Conservation (phyloP, 176 grass and related monocot species). For the sorghum (Sorghum bicolor) region Sorghum_bicolor_NCBIv3 NC_012871.2:74365501-74366000, state of each 20-base stretch:
- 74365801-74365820: neutral
- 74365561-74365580: conserved; percentile 31
- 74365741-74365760: neutral
- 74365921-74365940: too few relatives aligned
- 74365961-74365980: neutral
- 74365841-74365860: neutral
- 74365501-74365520: conserved; percentile 89
- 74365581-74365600: neutral
- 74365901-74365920: neutral
- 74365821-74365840: neutral
- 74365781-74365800: conserved; percentile 32
- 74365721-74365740: neutral
- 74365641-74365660: conserved; percentile 62
- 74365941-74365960: neutral
- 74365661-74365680: neutral
- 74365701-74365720: conserved; percentile 33
- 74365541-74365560: conserved; percentile 9
- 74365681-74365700: conserved; percentile 32
- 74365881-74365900: neutral
- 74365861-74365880: neutral
- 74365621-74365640: conserved; percentile 31
- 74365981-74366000: neutral
- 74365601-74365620: neutral
- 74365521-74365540: conserved; percentile 77
- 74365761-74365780: conserved; percentile 48